Percentiles rank a stretch among this genome's conserved stretches.
Conservation (phyloP, 192 early-diverging fungal genomes). For the Piromyces sp. region DNA sequence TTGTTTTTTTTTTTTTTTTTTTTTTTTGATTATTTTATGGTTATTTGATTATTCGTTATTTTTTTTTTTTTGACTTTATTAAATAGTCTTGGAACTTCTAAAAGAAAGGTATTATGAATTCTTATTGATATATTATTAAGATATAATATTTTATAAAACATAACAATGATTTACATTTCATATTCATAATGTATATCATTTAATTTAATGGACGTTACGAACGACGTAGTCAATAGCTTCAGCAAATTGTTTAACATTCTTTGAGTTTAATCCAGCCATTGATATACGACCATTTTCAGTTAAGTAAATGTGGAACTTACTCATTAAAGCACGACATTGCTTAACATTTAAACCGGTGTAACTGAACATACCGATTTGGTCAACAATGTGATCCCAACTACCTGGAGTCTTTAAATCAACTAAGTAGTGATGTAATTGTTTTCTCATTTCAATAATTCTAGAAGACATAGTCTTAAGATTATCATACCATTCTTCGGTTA, state of each 20-base stretch:
- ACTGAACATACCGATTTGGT: slow-evolving; percentile 98
- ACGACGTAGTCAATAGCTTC: slow-evolving; percentile 80
- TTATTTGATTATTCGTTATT: too few species aligned
- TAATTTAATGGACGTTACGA: slow-evolving; percentile 30
- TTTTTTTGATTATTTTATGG: too few species aligned
- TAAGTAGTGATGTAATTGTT: slow-evolving; percentile 43
- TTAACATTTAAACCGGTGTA: slow-evolving; percentile 70
- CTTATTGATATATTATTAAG: too few species aligned
- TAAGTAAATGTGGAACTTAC: slow-evolving; percentile 84
- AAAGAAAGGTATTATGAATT: too few species aligned
- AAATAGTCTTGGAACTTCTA: too few species aligned
- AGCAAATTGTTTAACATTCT: slow-evolving; percentile 80
- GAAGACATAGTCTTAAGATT: slow-evolving; percentile 65
- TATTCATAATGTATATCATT: neutral
- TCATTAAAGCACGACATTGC: slow-evolving; percentile 64
- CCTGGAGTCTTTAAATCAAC: slow-evolving; percentile 66
- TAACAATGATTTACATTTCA: too few species aligned
- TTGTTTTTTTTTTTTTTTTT: too few species aligned
- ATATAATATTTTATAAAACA: too few species aligned
- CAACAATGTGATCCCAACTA: slow-evolving; percentile 84
- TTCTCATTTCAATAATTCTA: slow-evolving; percentile 81
- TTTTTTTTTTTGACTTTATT: too few species aligned
- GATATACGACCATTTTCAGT: slow-evolving; percentile 89
- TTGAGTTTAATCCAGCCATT: slow-evolving; percentile 79
- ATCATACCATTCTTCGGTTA: slow-evolving; percentile 70